Evolutionary conservation across 2,329 filamentous ascomycete species (phyloP).

Genomic region (Cladosporium colombiae): DNA sequence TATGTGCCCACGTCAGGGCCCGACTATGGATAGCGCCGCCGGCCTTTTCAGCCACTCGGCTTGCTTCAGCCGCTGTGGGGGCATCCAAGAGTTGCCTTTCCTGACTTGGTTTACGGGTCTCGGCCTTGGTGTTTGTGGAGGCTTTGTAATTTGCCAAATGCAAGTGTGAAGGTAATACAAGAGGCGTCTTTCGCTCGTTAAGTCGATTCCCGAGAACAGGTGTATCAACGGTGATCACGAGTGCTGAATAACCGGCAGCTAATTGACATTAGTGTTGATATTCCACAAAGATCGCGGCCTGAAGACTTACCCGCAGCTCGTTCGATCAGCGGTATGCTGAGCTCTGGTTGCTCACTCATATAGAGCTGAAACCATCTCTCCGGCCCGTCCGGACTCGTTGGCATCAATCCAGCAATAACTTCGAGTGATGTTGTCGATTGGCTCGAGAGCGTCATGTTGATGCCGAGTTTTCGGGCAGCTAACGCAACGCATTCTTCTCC

Average conservation of each 20-base stretch:
- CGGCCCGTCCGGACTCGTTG: slow-evolving; percentile 9
- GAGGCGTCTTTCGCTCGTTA: slow-evolving; percentile 32
- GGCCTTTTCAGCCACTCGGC: slow-evolving; percentile 17
- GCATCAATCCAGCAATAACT: slow-evolving; percentile 54
- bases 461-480: slow-evolving; percentile 27
- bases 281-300: neutral
- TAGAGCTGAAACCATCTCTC: slow-evolving; percentile 48
- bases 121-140: slow-evolving; percentile 28
- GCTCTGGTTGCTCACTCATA: slow-evolving; percentile 56
- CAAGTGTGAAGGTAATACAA: slow-evolving; percentile 19
- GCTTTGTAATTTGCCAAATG: slow-evolving; percentile 9
- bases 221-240: slow-evolving; percentile 13
- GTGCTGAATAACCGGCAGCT: slow-evolving; percentile 6
- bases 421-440: slow-evolving; percentile 51
- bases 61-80: slow-evolving; percentile 25
- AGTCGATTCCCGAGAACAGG: slow-evolving; percentile 35
- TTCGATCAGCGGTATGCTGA: slow-evolving; percentile 44
- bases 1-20: slow-evolving; percentile 46
- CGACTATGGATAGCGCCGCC: slow-evolving; percentile 15
- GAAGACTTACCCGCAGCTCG: neutral
- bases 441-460: slow-evolving; percentile 34
- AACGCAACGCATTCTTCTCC: slow-evolving; percentile 35
- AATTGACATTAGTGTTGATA: neutral
- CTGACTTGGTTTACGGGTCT: neutral
- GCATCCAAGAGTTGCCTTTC: slow-evolving; percentile 27